Evolutionary conservation across 1,139 yeast species (phyloP).

Genomic region (Lodderomyces orthopsilosis): DNA sequence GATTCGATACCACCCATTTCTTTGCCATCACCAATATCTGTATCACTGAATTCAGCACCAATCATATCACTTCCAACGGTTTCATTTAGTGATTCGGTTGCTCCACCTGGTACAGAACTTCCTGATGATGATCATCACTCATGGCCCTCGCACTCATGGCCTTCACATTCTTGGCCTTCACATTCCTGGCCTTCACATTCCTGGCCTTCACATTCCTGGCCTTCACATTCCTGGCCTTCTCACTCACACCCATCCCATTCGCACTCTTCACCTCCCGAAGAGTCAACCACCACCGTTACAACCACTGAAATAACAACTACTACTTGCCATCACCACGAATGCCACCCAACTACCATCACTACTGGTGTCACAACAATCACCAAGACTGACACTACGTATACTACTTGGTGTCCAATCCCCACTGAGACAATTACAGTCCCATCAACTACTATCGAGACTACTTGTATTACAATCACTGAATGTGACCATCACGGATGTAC

Average conservation of each 20-base stretch:
- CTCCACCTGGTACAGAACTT: not conserved
- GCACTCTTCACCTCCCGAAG: not conserved
- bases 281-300: slow-evolving; percentile 32
- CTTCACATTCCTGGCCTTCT: not conserved
- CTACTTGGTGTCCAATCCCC: slow-evolving; percentile 45
- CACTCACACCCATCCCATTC: not conserved
- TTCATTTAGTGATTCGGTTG: not conserved
- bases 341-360: slow-evolving; percentile 29
- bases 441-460: slow-evolving; percentile 33
- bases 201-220: not conserved
- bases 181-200: not conserved
- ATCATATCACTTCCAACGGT: not conserved
- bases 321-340: slow-evolving; percentile 40
- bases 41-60: not conserved
- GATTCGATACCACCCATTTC: not conserved
- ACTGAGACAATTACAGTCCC: not conserved
- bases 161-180: not conserved
- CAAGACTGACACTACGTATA: slow-evolving; percentile 43
- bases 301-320: slow-evolving; percentile 47
- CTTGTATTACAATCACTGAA: slow-evolving; percentile 49
- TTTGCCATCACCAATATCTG: not conserved
- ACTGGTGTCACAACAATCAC: slow-evolving; percentile 46
- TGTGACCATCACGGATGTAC: slow-evolving; percentile 38
- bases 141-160: not conserved
- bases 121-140: not conserved